Conservation (phyloP, 495 filamentous ascomycete species). For the Lepidopterella palustris region DNA sequence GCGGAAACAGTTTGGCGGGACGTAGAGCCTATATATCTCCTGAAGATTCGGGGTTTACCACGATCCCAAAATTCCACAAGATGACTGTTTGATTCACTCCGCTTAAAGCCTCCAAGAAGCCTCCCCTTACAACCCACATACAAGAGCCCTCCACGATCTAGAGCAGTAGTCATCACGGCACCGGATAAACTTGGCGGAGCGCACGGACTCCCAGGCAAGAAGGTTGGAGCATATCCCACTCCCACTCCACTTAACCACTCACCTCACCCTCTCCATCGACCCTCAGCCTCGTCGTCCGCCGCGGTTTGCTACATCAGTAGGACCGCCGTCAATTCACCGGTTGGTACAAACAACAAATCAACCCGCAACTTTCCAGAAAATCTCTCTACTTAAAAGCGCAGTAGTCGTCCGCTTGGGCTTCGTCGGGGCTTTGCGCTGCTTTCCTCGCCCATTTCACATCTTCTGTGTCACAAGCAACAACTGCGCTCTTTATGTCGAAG, state of each 20-base stretch:
- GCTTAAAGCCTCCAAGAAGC: too few relatives aligned
- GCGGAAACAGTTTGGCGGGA: too few relatives aligned
- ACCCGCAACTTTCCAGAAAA: constrained; percentile 11
- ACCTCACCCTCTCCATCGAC: neutral
- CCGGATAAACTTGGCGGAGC: neutral
- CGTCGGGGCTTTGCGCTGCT: neutral
- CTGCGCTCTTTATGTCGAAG: constrained; percentile 32
- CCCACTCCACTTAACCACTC: neutral
- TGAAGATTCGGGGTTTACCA: too few relatives aligned
- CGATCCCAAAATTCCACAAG: too few relatives aligned
- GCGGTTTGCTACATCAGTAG: neutral
- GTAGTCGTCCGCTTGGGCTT: constrained; percentile 1
- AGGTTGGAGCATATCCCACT: neutral
- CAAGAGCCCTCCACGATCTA: too few relatives aligned
- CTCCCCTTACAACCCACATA: too few relatives aligned
- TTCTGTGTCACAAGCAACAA: neutral
- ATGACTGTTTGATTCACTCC: too few relatives aligned
- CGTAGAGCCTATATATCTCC: too few relatives aligned
- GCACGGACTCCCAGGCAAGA: neutral
- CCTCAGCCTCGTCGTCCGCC: constrained; percentile 8
- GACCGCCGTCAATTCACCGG: constrained; percentile 1
- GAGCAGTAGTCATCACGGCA: neutral
- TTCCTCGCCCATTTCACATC: neutral
- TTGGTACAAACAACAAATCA: neutral
- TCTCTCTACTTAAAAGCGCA: constrained; percentile 15